Conservation (phyloP, 2,329 filamentous ascomycete species). For the Bipolaris cookei region DNA sequence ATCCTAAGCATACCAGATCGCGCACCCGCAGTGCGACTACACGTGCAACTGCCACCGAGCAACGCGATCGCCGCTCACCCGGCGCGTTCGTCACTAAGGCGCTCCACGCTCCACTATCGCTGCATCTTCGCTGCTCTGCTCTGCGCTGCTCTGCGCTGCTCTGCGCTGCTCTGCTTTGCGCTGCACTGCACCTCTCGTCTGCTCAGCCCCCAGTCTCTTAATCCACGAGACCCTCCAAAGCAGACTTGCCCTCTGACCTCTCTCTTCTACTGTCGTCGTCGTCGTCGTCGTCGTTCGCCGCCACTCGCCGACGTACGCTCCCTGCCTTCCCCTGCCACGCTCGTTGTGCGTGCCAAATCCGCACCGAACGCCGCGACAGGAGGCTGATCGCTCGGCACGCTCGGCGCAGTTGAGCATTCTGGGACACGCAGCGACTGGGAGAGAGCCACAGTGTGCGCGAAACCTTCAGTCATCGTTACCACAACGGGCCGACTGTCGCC, state of each 20-base stretch:
- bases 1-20: conserved; percentile 19
- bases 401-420: conserved; percentile 42
- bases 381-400: conserved; percentile 46
- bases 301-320: no score
- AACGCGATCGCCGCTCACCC: conserved; percentile 24
- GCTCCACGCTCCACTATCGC: conserved; percentile 14
- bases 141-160: conserved; percentile 13
- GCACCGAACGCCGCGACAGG: conserved; percentile 40
- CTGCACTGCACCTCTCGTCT: background rate
- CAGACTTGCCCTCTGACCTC: no score
- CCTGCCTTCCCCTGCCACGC: background rate
- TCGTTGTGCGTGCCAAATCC: conserved; percentile 1
- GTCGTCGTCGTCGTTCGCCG: no score
- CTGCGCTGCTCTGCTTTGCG: conserved; percentile 18
- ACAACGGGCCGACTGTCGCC: conserved; percentile 43
- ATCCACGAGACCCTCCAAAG: no score
- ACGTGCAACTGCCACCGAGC: conserved; percentile 40
- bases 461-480: conserved; percentile 31
- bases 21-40: conserved; percentile 40
- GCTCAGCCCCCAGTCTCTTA: background rate
- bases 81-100: conserved; percentile 24
- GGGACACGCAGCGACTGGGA: conserved; percentile 34
- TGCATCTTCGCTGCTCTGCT: conserved; percentile 13
- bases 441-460: conserved; percentile 29
- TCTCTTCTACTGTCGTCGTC: no score